phyloP scores from a whole-genome alignment of 169 alveolate genomes.

The Theileria equi region DNA sequence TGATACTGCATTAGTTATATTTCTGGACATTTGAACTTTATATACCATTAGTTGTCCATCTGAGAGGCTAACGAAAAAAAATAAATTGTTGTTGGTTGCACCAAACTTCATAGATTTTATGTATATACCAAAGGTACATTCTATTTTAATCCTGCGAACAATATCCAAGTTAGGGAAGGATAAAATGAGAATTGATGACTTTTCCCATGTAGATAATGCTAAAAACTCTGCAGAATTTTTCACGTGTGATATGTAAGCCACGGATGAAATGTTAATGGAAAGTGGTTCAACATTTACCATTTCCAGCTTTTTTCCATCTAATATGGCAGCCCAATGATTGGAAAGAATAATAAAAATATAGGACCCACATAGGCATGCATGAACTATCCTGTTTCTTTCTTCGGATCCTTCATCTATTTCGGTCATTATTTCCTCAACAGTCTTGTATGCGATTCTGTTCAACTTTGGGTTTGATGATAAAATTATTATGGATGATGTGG shows the following conservation, averaged over 20 bases:
- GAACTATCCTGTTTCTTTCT: not conserved
- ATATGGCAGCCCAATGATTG: conserved; percentile 2
- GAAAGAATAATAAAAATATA: conserved; percentile 27
- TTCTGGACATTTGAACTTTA: not conserved
- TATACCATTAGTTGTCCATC: conserved; percentile 44
- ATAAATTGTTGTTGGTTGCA: conserved; percentile 4
- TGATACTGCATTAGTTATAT: too few relatives aligned
- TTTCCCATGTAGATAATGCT: conserved; percentile 47
- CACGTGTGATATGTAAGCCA: conserved; percentile 30
- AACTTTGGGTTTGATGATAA: not conserved
- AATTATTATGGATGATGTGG: not conserved
- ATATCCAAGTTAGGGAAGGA: not conserved
- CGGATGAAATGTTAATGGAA: conserved; percentile 12
- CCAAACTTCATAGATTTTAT: conserved; percentile 29
- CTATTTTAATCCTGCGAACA: conserved; percentile 4
- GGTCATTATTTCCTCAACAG: not conserved
- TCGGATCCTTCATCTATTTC: not conserved
- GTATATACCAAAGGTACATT: conserved; percentile 22
- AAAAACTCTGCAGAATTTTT: conserved; percentile 23
- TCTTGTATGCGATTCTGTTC: not conserved
- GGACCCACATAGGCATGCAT: conserved; percentile 4
- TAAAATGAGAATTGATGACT: conserved; percentile 2
- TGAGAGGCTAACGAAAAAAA: conserved; percentile 36
- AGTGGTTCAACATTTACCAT: not conserved
- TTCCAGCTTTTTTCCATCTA: conserved; percentile 3